A percentile compares a stretch with the other conserved stretches of the same genome.
Evolutionary conservation across 2,329 filamentous ascomycete genomes (phyloP).

Genomic region (Graphilbum fragrans): DNA sequence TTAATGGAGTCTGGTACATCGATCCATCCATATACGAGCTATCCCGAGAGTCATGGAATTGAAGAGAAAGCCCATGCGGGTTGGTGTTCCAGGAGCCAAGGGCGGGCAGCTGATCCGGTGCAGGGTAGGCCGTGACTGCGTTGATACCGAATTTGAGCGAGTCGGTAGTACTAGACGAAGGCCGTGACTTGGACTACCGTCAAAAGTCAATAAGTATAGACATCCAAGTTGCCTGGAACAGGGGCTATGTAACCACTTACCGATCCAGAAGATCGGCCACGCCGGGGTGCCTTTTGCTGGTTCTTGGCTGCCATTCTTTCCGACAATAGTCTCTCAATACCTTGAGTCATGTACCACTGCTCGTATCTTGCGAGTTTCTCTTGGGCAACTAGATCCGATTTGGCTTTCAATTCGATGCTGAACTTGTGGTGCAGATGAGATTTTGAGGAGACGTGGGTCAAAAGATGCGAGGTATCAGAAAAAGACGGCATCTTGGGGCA

Average conservation of each 20-base stretch:
- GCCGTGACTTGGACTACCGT: not conserved
- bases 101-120: slow-evolving; percentile 2
- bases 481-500: slow-evolving; percentile 72
- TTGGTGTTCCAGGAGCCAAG: slow-evolving; percentile 11
- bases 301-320: slow-evolving; percentile 70
- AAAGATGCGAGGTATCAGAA: slow-evolving; percentile 80
- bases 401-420: slow-evolving; percentile 62
- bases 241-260: slow-evolving; percentile 1
- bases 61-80: slow-evolving; percentile 1
- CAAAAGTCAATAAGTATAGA: too few relatives aligned
- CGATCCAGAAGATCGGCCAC: slow-evolving; percentile 11
- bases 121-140: not conserved
- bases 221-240: not conserved
- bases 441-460: slow-evolving; percentile 88
- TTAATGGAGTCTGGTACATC: slow-evolving; percentile 12
- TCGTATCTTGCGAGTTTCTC: slow-evolving; percentile 57
- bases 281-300: slow-evolving; percentile 33
- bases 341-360: slow-evolving; percentile 62
- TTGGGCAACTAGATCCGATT: slow-evolving; percentile 53
- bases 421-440: slow-evolving; percentile 80
- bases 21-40: slow-evolving; percentile 8
- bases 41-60: slow-evolving; percentile 6
- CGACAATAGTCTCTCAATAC: slow-evolving; percentile 61
- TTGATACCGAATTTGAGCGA: not conserved
- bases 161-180: slow-evolving; percentile 1